Evolutionary conservation across 108 stramenopile species (phyloP).

Genomic region (Nitzschia sp.): DNA sequence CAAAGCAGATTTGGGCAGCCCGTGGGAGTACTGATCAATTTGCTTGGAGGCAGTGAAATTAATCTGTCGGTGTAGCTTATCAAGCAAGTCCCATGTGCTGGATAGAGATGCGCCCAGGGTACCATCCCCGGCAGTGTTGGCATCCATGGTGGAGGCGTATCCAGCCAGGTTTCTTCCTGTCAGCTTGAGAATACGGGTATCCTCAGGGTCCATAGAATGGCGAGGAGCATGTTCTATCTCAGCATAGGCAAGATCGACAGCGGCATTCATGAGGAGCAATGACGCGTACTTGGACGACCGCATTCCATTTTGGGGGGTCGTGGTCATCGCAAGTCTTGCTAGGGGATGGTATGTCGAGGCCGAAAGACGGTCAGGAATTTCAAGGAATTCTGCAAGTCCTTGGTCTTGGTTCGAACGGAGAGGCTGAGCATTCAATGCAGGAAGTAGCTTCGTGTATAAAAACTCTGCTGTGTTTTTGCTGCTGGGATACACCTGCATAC

Average conservation of each 20-base stretch:
- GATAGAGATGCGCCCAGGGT: slow-evolving; percentile 68
- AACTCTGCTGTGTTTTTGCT: slow-evolving; percentile 79
- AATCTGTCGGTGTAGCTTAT: slow-evolving; percentile 72
- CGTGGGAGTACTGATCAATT: slow-evolving; percentile 76
- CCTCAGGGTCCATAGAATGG: slow-evolving; percentile 86
- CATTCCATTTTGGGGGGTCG: slow-evolving; percentile 56
- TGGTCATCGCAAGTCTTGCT: slow-evolving; percentile 76
- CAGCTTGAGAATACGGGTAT: slow-evolving; percentile 82
- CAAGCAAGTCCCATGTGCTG: slow-evolving; percentile 80
- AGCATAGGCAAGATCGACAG: slow-evolving; percentile 78
- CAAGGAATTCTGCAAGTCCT: slow-evolving; percentile 76
- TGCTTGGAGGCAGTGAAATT: slow-evolving; percentile 77
- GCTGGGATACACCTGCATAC: slow-evolving; percentile 88
- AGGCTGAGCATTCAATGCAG: slow-evolving; percentile 77
- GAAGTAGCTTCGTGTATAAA: slow-evolving; percentile 82
- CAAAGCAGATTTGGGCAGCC: slow-evolving; percentile 48
- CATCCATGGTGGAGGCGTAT: slow-evolving; percentile 77
- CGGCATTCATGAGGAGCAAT: slow-evolving; percentile 80
- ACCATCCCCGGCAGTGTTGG: slow-evolving; percentile 61
- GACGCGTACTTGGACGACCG: slow-evolving; percentile 64
- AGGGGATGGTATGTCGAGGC: slow-evolving; percentile 75
- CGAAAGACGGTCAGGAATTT: slow-evolving; percentile 55
- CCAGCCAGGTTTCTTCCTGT: slow-evolving; percentile 83
- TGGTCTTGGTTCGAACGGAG: slow-evolving; percentile 78
- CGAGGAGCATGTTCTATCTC: slow-evolving; percentile 74